phyloP scores from a whole-genome alignment of 2,329 filamentous ascomycete genomes.

The Apiospora sp. region DNA sequence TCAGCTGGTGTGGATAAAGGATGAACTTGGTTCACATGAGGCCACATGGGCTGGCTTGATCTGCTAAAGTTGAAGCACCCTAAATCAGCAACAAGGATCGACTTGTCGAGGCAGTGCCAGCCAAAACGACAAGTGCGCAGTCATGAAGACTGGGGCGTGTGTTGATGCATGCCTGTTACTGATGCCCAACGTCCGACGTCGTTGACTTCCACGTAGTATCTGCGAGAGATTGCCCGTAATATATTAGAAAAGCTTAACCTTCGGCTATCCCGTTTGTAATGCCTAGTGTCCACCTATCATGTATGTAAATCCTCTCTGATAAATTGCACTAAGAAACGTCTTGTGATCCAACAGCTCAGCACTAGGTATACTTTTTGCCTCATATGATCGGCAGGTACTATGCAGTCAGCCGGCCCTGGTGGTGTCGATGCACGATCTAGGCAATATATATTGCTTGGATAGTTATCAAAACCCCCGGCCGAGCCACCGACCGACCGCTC shows the following conservation, averaged over 20 bases:
- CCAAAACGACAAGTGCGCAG: too few relatives aligned
- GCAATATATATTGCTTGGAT: neutral
- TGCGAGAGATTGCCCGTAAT: neutral
- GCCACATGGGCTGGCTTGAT: too few relatives aligned
- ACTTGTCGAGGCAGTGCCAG: conserved; percentile 69
- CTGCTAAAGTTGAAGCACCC: too few relatives aligned
- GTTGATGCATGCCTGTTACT: neutral
- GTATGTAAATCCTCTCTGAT: neutral
- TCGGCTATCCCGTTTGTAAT: neutral
- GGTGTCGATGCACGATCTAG: neutral
- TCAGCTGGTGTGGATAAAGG: too few relatives aligned
- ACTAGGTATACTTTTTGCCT: neutral
- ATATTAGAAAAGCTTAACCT: neutral
- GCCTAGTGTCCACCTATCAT: neutral
- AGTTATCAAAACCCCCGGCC: neutral
- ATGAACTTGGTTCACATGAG: too few relatives aligned
- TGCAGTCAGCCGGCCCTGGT: neutral
- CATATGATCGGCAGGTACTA: neutral
- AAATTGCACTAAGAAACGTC: neutral
- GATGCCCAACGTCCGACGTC: neutral
- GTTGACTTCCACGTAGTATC: neutral
- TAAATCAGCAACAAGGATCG: too few relatives aligned
- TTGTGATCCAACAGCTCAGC: too few relatives aligned
- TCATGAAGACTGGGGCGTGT: neutral
- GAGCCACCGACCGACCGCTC: neutral